Evolutionary conservation across 768 basidiomycete species (phyloP), one percentile per base, ranked within the genome.

Genomic region (Trametes gibbosa): DNA sequence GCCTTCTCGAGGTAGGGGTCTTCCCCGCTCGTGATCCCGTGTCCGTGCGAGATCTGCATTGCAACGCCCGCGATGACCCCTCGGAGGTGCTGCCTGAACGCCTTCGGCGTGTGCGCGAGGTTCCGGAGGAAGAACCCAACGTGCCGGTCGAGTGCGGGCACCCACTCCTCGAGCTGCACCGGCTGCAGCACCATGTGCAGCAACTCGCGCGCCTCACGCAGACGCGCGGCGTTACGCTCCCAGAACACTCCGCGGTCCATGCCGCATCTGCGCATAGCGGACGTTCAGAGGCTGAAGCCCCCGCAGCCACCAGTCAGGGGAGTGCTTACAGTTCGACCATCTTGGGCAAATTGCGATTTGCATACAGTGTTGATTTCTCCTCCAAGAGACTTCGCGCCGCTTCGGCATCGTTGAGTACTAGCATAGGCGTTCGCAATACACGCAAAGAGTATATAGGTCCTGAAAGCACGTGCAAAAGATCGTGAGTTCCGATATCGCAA

Each of bases 11-110:
- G 29, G 21, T 45, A 53, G 17, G 27, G 1, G 21, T 53, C 52
- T 5, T 34, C 19, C 19, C 25, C 47, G 40, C 40, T 27, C 14
- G 23, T 39, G 16, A 41, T 25, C 39, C 32, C 39, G 32, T 54
- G 47, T 7, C 58, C 58, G 23, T 59, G 53, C 29, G 58, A 53
- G n/a, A 59, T 50, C 48, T 54, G 47, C n/a, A 59, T 49, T 13
- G 58, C 32, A 3, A 59, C 32, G 1, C 58, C 53, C 13, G 53
- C 53, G 8, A 47, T 47, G 14, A 59, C 24, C n/a, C 52, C 50
- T 40, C 24, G 57, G 9, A 82, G 50, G 84, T 86, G 37, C 71
- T 90, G 37, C 72, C 75, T 32, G 76, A 86, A 39, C 86, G 89
- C 49, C 84, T 79, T 68, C 80, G 83, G 62, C 68, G 85, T 16